These are phyloP conservation scores for Anisodus acutangulus DNA, from an alignment of 257 asterid species.

Conservation along the genomic window DNA sequence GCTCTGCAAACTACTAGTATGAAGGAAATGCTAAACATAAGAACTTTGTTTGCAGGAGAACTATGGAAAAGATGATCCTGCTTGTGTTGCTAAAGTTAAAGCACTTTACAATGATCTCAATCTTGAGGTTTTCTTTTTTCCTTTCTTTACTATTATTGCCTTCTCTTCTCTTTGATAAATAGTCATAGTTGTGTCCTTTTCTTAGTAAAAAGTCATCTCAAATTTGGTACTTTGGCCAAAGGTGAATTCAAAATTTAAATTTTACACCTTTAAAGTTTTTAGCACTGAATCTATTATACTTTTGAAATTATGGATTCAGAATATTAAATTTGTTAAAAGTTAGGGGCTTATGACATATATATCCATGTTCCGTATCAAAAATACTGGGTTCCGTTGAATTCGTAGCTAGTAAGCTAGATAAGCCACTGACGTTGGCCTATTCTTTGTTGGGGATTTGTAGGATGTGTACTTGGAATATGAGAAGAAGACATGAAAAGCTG, in stretches of 20 bases:
- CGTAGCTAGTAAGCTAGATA: neutral
- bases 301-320: neutral
- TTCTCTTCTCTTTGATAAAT: neutral
- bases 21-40: neutral
- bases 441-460: constrained; percentile 23
- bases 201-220: neutral
- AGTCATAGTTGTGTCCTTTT: neutral
- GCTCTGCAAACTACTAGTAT: neutral
- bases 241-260: neutral
- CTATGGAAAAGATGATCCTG: constrained; percentile 49
- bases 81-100: constrained; percentile 44
- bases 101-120: constrained; percentile 47
- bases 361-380: neutral
- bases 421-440: neutral
- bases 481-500: constrained; percentile 43
- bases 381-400: neutral
- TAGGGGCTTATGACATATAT: neutral
- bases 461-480: constrained; percentile 44
- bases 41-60: constrained; percentile 43
- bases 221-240: neutral
- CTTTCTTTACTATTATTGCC: neutral
- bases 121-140: constrained; percentile 37
- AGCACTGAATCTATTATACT: neutral
- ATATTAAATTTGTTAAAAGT: neutral
- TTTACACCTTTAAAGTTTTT: neutral